Base-by-base conservation (phyloP, 495 filamentous ascomycete species). In the Daldinia concentrica region DNA sequence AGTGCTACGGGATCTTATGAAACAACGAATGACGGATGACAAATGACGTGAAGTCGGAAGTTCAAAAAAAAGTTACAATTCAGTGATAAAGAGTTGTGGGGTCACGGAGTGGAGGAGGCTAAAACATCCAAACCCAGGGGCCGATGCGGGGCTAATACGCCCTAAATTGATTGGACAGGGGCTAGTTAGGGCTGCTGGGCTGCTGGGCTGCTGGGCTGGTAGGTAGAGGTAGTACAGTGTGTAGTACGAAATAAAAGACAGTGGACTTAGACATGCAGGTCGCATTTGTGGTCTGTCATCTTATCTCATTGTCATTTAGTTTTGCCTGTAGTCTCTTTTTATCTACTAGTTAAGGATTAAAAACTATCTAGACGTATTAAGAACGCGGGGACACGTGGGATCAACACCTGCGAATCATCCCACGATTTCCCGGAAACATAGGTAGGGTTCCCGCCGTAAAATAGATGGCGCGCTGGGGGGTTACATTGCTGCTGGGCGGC, bases 401-500 rank as follows among this genome's bases (percentile, higher is more conserved):
- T 48, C 22, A 41, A 54, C 30, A 43, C 43, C 65, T 69, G 65
- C 71, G 65, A 73, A 69, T 73, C 71, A 69, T 73, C 56, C 66
- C 45, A 56, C 43, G 45, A 22, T 51, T 63, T 59, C 66, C 64
- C 37, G 43, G 65, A 63, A 57, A 24, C 41, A 57, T 29, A 59
- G 48, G 45, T 27, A 58, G 48, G 48, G 55, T 57, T 34, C 30
- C 68, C 61, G 61, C 32, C 64, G 57, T 39, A 66, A 41, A 51
- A 32, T 57, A 34, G 56, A 65, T 69, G 65, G 60, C 52, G 62
- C 48, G 51, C 41, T 37, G 51, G 57, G 58, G 70, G 71, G 71
- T 73, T 69, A 60, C 71, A 73, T 73, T 56, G 51, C 66, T 73
- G 58, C 66, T 73, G 58, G 62, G 65, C 71, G 71, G 71, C 43